Conservation (phyloP, 768 basidiomycete genomes). For the Russula abietina region DNA sequence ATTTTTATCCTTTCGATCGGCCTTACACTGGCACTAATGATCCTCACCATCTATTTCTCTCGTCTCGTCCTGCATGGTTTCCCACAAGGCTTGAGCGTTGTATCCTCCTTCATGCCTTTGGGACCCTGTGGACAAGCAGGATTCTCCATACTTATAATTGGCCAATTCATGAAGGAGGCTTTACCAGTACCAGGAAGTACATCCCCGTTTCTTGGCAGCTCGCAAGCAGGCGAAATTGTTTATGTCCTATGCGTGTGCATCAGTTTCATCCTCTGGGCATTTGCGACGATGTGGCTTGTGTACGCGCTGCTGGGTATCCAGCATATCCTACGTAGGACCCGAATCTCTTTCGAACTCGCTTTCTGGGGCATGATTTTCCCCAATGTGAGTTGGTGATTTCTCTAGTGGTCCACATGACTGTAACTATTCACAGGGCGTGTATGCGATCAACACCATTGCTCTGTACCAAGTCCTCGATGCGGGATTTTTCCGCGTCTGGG, state of each 20-base stretch:
- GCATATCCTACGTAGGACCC: constrained; percentile 37
- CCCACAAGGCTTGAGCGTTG: constrained; percentile 41
- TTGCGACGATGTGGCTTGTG: constrained; percentile 58
- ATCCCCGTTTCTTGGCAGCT: constrained; percentile 35
- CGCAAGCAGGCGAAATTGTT: constrained; percentile 37
- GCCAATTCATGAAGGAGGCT: constrained; percentile 39
- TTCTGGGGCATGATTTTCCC: constrained; percentile 72
- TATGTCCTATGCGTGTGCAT: constrained; percentile 42
- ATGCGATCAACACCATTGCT: constrained; percentile 55
- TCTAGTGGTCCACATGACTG: background rate
- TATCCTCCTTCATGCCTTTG: constrained; percentile 66
- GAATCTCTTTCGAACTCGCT: constrained; percentile 47
- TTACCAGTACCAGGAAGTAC: constrained; percentile 34
- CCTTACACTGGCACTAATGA: constrained; percentile 55
- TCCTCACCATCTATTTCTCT: constrained; percentile 57
- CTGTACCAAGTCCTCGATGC: constrained; percentile 48
- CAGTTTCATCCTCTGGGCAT: constrained; percentile 53
- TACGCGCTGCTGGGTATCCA: constrained; percentile 48
- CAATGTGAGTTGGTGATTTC: constrained; percentile 41
- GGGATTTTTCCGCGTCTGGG: constrained; percentile 49
- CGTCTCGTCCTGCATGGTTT: constrained; percentile 54
- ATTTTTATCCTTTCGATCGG: constrained; percentile 53
- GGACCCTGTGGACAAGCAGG: constrained; percentile 70
- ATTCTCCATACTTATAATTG: constrained; percentile 50
- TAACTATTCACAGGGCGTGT: constrained; percentile 47